Conservation (phyloP, 225 moss, liverwort and hornwort species). For the Pleurozium schreberi region DNA sequence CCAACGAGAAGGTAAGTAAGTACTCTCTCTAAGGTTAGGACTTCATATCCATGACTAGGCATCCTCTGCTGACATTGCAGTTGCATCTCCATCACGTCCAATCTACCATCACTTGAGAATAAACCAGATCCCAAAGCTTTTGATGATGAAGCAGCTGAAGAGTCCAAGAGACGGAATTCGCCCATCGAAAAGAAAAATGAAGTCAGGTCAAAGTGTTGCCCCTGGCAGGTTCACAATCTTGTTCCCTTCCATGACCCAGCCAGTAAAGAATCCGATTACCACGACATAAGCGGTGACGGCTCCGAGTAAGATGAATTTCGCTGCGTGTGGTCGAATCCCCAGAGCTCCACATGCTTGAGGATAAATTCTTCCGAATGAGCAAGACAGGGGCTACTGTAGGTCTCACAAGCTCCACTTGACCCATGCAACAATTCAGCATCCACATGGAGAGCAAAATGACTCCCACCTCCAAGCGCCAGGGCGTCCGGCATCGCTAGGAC, state of each 20-base stretch:
- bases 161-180: background rate
- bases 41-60: background rate
- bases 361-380: slow-evolving; percentile 71
- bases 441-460: slow-evolving; percentile 73
- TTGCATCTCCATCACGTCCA: background rate
- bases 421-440: slow-evolving; percentile 89
- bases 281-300: slow-evolving; percentile 18
- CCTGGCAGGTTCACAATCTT: background rate
- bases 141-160: background rate
- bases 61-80: background rate
- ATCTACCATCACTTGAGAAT: background rate
- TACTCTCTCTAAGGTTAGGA: background rate
- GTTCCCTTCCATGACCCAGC: background rate
- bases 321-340: slow-evolving; percentile 84
- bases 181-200: background rate
- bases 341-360: slow-evolving; percentile 82
- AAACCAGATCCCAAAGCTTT: background rate
- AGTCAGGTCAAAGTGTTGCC: background rate
- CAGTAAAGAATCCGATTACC: background rate
- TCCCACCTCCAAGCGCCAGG: slow-evolving; percentile 83
- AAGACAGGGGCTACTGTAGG: slow-evolving; percentile 64
- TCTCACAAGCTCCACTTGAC: slow-evolving; percentile 86
- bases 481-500: slow-evolving; percentile 66
- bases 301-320: slow-evolving; percentile 25
- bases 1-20: background rate